Evolutionary conservation across 176 grass and related monocot genomes (phyloP).

Genomic region (Dendrocalamus sinicus): DNA sequence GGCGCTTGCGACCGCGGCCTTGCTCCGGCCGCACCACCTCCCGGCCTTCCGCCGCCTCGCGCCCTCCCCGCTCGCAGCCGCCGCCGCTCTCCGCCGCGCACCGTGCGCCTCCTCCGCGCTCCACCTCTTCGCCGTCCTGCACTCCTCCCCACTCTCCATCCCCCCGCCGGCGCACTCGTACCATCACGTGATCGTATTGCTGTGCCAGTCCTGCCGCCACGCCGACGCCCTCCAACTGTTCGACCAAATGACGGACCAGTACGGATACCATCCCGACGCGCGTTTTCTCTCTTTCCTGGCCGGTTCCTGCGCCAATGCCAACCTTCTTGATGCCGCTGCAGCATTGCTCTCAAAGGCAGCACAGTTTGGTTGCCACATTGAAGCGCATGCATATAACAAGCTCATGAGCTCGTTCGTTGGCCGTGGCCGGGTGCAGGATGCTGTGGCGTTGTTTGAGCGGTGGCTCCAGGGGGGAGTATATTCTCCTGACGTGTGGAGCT

Average conservation of each 20-base stretch:
- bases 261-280: slow-evolving; percentile 43
- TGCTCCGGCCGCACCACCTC: slow-evolving; percentile 38
- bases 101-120: slow-evolving; percentile 47
- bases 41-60: slow-evolving; percentile 34
- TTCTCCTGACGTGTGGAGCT: slow-evolving; percentile 68
- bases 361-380: slow-evolving; percentile 49
- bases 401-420: slow-evolving; percentile 60
- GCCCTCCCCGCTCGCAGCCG: slow-evolving; percentile 30
- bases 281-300: slow-evolving; percentile 66
- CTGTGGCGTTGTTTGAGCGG: slow-evolving; percentile 57
- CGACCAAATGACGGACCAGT: slow-evolving; percentile 71
- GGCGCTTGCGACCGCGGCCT: slow-evolving; percentile 36
- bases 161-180: slow-evolving; percentile 47
- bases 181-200: slow-evolving; percentile 44
- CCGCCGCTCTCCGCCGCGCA: slow-evolving; percentile 36
- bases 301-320: slow-evolving; percentile 51
- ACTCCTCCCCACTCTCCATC: slow-evolving; percentile 48
- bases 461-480: slow-evolving; percentile 54
- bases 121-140: slow-evolving; percentile 47
- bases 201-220: slow-evolving; percentile 58
- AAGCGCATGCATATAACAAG: slow-evolving; percentile 70
- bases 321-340: slow-evolving; percentile 47
- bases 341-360: slow-evolving; percentile 49
- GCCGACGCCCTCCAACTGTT: slow-evolving; percentile 73
- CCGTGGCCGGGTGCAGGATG: slow-evolving; percentile 47